Conservation (phyloP, 1,139 yeast species). For the Scheffersomyces parashehatae region DNA sequence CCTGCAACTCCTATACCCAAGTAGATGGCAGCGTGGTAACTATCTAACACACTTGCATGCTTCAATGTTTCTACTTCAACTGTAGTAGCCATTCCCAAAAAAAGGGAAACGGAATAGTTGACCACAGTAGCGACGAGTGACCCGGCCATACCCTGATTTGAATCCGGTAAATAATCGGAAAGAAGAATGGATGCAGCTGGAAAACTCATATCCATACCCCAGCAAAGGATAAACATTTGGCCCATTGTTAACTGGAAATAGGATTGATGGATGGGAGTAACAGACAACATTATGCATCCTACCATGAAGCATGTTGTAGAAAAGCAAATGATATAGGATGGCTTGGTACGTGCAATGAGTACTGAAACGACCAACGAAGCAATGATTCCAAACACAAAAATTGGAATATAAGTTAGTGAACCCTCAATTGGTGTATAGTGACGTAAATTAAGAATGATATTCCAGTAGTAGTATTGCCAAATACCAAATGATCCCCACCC, state of each 20-base stretch:
- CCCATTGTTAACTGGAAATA: constrained; percentile 49
- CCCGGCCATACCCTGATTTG: constrained; percentile 63
- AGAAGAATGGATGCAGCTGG: constrained; percentile 57
- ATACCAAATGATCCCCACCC: constrained; percentile 66
- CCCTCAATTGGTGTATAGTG: constrained; percentile 44
- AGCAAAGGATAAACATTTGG: constrained; percentile 48
- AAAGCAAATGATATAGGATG: constrained; percentile 44
- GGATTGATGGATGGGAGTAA: constrained; percentile 50
- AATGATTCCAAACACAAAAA: constrained; percentile 45
- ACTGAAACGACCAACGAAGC: constrained; percentile 48
- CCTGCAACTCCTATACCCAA: constrained; percentile 41
- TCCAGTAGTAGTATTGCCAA: constrained; percentile 49
- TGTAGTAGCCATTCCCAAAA: constrained; percentile 52
- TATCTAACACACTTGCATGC: constrained; percentile 16
- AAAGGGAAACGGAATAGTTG: constrained; percentile 54
- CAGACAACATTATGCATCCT: constrained; percentile 49
- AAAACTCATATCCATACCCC: constrained; percentile 63
- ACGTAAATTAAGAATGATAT: constrained; percentile 43
- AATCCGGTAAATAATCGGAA: constrained; percentile 49
- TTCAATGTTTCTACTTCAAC: constrained; percentile 42
- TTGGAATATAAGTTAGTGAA: constrained; percentile 47
- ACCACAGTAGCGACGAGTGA: constrained; percentile 55
- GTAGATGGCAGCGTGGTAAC: constrained; percentile 49
- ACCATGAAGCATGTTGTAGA: constrained; percentile 47
- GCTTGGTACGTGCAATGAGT: constrained; percentile 40